phyloP scores from a whole-genome alignment of 148 eudicot species.

The Oxyria digyna region DNA sequence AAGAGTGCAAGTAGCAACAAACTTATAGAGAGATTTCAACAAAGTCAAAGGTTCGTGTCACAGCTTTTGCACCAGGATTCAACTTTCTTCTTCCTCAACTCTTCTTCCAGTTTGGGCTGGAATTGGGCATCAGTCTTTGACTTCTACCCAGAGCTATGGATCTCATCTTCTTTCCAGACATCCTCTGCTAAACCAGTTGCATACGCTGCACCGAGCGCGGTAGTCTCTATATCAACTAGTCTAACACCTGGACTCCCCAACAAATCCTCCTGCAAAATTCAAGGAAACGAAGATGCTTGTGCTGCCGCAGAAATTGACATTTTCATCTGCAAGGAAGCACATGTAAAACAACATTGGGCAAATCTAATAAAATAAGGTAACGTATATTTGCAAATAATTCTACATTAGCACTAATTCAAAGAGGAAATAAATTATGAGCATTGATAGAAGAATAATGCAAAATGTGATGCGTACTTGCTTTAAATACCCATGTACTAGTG shows the following conservation, averaged over 20 bases:
- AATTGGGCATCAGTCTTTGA: conserved; percentile 48
- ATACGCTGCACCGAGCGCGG: conserved; percentile 95
- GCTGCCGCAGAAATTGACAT: too few species aligned
- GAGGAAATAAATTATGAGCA: too few species aligned
- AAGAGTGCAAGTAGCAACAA: background rate
- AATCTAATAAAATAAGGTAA: too few species aligned
- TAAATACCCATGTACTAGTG: too few species aligned
- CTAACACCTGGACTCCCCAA: conserved; percentile 76
- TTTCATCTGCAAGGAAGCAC: too few species aligned
- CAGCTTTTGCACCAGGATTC: conserved; percentile 97
- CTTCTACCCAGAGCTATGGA: conserved; percentile 56
- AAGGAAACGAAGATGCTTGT: too few species aligned
- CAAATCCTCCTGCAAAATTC: conserved; percentile 62
- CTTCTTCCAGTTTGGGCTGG: conserved; percentile 36
- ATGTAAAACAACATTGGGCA: too few species aligned
- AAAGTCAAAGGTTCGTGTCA: conserved; percentile 65
- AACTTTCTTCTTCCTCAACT: conserved; percentile 62
- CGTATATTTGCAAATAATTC: too few species aligned
- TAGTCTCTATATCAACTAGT: conserved; percentile 87
- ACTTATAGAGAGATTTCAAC: conserved; percentile 74
- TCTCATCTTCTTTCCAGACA: conserved; percentile 67
- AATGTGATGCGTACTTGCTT: too few species aligned
- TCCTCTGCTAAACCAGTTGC: conserved; percentile 96
- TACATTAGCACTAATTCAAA: too few species aligned
- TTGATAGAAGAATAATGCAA: too few species aligned